Base-by-base conservation (phyloP, 148 eudicot species). In the Fagopyrum homotropicum region DNA sequence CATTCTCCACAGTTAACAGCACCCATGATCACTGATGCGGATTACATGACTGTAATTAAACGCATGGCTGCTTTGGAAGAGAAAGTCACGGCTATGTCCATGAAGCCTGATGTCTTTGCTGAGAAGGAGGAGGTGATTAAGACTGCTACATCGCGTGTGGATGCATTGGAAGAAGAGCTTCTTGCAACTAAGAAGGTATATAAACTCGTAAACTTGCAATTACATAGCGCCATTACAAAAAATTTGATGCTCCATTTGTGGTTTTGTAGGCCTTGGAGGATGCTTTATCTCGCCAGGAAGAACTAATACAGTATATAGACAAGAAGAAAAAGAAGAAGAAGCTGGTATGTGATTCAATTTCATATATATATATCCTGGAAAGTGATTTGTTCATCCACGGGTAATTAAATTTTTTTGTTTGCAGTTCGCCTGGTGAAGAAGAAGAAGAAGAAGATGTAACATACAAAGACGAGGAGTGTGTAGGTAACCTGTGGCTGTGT, bases 321-420 rank as follows among this genome's bases (percentile, higher is more conserved):
- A 95, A 95, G 88, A 94, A 88, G 73, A 76, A 51, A 54, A 69
- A 76, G 85, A 93, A 89, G 85, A 90, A 90, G 78, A 94, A 90
- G 90, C 64, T 74, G 63, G 76, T 74, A 48, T 51, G n/a, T 54
- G 7, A 14, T 66, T 10, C 16, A 16, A 35, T 4, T 66, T 66
- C 5, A 30, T 0, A 35, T 35, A 35, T 35, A 30, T 1, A 35
- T 35, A 35, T 35, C 40, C 40, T 0, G 40, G 40, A 35, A 35
- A 35, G 3, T 35, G 2, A 16, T 30, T 12, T 35, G 15, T 17
- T 49, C 73, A 71, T 71, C 54, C n/a, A 26, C 30, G 7, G 74
- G 7, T 45, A 7, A 16, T 70, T 9, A 7, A 7, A 17, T 19
- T 71, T 45, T 44, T 30, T 45, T 40, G 72, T 8, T 12, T 47